Conservation (phyloP, 768 basidiomycete genomes). For the Gelatoporia subvermispora region DNA sequence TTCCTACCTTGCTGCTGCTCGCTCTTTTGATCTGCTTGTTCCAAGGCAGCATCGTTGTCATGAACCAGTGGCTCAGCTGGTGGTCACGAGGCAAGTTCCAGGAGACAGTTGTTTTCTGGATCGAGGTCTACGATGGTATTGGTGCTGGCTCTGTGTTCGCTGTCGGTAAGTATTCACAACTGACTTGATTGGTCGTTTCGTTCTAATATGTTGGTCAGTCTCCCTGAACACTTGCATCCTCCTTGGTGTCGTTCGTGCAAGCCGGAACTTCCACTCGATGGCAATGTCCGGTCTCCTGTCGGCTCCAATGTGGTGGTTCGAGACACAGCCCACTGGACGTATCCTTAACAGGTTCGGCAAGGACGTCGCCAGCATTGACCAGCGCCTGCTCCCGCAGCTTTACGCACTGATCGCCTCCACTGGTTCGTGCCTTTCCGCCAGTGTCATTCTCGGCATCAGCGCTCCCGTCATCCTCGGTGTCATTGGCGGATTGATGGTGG, state of each 20-base stretch:
- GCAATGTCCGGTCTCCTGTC: background rate
- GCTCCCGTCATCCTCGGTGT: slow-evolving; percentile 29
- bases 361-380: slow-evolving; percentile 36
- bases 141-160: slow-evolving; percentile 15
- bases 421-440: slow-evolving; percentile 22
- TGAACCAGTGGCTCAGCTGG: slow-evolving; percentile 28
- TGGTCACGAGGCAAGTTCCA: slow-evolving; percentile 23
- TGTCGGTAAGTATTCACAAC: slow-evolving; percentile 12
- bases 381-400: slow-evolving; percentile 28
- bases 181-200: too few species aligned
- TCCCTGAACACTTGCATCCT: slow-evolving; percentile 21
- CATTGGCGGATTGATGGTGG: slow-evolving; percentile 20
- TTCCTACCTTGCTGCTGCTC: slow-evolving; percentile 15
- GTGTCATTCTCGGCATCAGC: slow-evolving; percentile 20
- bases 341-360: slow-evolving; percentile 46
- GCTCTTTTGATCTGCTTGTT: slow-evolving; percentile 17
- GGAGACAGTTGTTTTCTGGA: slow-evolving; percentile 22
- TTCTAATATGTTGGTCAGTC: slow-evolving; percentile 14
- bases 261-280: slow-evolving; percentile 23
- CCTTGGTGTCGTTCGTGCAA: slow-evolving; percentile 23
- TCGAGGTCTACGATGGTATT: slow-evolving; percentile 26
- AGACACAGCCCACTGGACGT: slow-evolving; percentile 35
- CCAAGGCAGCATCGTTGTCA: slow-evolving; percentile 20
- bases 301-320: slow-evolving; percentile 23
- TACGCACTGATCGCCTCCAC: slow-evolving; percentile 22